A percentile compares a stretch with the other conserved stretches of the same genome.
These are phyloP conservation scores for Phytophthora kernoviae DNA, from an alignment of 352 stramenopile genomes.

Conservation along the genomic window DNA sequence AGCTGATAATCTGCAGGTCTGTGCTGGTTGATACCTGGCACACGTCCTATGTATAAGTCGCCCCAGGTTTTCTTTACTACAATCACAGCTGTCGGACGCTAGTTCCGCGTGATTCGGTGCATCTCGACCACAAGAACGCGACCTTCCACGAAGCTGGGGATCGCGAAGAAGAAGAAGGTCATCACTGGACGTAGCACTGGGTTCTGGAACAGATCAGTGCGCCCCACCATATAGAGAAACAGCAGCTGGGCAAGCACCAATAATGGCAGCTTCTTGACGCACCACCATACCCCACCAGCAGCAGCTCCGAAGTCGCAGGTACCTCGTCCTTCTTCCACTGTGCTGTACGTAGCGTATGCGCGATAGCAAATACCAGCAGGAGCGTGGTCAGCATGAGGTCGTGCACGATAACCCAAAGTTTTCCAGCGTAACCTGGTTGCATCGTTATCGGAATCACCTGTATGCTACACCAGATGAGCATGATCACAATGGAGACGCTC, in stretches of 20 bases:
- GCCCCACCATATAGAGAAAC: slow-evolving; percentile 67
- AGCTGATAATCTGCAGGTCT: slow-evolving; percentile 22
- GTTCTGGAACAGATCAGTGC: slow-evolving; percentile 77
- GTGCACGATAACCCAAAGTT: slow-evolving; percentile 70
- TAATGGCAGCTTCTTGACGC: slow-evolving; percentile 53
- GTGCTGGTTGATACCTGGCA: slow-evolving; percentile 3
- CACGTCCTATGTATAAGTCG: slow-evolving; percentile 21
- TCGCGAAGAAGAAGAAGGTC: slow-evolving; percentile 53
- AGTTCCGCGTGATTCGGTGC: slow-evolving; percentile 55
- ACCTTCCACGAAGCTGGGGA: slow-evolving; percentile 45
- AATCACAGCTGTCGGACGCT: slow-evolving; percentile 6
- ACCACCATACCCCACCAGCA: slow-evolving; percentile 55
- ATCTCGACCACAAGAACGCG: slow-evolving; percentile 67
- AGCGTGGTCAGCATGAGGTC: slow-evolving; percentile 63
- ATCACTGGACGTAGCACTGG: slow-evolving; percentile 75
- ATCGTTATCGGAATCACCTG: slow-evolving; percentile 60
- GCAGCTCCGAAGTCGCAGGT: slow-evolving; percentile 54
- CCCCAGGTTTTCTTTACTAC: slow-evolving; percentile 6
- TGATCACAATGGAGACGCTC: slow-evolving; percentile 54
- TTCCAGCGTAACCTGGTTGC: slow-evolving; percentile 70
- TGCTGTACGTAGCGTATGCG: slow-evolving; percentile 63
- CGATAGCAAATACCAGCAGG: slow-evolving; percentile 70
- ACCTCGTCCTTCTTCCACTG: slow-evolving; percentile 78
- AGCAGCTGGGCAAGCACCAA: slow-evolving; percentile 52
- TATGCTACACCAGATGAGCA: slow-evolving; percentile 58